Base-by-base conservation (phyloP, 2,329 filamentous ascomycete species). In the Pseudonectria buxi region DNA sequence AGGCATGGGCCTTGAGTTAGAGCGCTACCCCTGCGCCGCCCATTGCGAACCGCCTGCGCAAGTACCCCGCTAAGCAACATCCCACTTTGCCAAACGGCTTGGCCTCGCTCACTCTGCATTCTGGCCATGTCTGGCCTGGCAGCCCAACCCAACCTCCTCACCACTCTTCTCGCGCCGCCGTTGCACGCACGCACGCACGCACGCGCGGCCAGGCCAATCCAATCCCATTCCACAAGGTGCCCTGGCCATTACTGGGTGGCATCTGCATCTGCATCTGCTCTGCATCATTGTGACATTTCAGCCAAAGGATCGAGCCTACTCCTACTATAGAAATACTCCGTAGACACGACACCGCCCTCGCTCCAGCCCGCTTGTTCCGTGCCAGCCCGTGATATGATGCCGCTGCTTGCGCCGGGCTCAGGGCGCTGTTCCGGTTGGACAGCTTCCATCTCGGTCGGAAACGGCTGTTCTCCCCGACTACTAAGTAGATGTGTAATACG, bases 401-500 rank as follows among this genome's bases (percentile, higher is more conserved):
- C n/a, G n/a, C 39, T 47, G 41, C 30, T 40, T 45, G 47, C 43
- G 32, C 33, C 37, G 43, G n/a, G 45, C 35, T 37, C 37, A 36
- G 41, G 44, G 47, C 35, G 36, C 30, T 35, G 31, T 45, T 51
- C 47, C 47, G 47, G 47, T 49, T 51, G 48, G 48, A 41, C 38
- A 38, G 40, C 42, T 32, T 27, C 33, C 36, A 31, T 47, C 30
- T 32, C 28, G 41, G 49, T 51, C 43, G 41, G 35, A 22, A 22
- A 6, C 18, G 18, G 18, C 18, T 22, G 18, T 5, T 9, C 9
- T 22, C 9, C 18, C 18, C 18, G 18, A 22, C 5, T 22, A 9
- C 18, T 9, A 22, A 6, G 9, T 22, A 22, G 18, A 22, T 22
- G 5, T 22, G 18, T 6, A 5, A 22, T 22, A 22, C 18, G 18